Evolutionary conservation across 2,329 filamentous ascomycete species (phyloP).

Genomic region (Chaetomium globosum): DNA sequence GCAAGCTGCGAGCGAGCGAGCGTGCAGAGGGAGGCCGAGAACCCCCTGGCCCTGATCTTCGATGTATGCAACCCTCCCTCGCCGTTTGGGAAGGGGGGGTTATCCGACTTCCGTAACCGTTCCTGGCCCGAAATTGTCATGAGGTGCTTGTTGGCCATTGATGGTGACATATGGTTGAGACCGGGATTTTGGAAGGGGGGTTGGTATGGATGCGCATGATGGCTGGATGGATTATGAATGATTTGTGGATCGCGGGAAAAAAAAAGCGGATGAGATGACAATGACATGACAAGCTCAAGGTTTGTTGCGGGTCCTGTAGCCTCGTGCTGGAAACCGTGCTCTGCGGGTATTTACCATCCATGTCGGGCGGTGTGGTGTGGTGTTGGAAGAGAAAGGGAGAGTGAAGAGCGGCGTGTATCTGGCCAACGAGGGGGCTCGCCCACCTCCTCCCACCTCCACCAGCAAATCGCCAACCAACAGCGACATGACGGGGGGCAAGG

Average conservation of each 20-base stretch:
- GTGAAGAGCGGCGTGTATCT: neutral
- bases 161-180: constrained; percentile 4
- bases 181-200: neutral
- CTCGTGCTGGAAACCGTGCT: neutral
- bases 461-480: neutral
- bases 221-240: neutral
- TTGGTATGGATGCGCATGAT: neutral
- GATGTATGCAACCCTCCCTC: constrained; percentile 11
- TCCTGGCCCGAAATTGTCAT: neutral
- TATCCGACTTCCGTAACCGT: neutral
- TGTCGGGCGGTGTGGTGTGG: neutral
- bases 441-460: neutral
- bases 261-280: no score
- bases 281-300: no score
- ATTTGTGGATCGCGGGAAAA: no score
- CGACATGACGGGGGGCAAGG: neutral
- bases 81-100: neutral
- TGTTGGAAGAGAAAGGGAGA: neutral
- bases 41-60: constrained; percentile 8
- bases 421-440: neutral
- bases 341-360: neutral
- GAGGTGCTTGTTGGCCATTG: neutral
- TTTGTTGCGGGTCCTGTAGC: no score
- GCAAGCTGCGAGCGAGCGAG: no score
- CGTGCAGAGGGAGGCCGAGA: neutral